Base-by-base conservation (phyloP, 2,329 filamentous ascomycete genomes). In the Tolypocladium tundrense region DNA sequence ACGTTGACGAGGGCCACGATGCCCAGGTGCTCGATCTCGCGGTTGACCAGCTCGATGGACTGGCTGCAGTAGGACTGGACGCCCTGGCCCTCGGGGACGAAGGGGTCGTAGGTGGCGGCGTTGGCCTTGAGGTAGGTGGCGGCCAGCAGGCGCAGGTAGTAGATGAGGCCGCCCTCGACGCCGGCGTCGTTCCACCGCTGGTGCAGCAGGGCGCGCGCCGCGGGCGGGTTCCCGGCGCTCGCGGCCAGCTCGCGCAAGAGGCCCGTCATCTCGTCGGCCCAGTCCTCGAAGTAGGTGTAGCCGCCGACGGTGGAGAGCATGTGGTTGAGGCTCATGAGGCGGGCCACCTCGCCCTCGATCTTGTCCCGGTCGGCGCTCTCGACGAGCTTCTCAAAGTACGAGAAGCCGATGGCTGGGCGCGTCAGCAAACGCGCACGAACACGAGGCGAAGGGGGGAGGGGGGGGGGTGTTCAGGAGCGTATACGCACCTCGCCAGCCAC, bases 11-110 rank as follows among this genome's bases (percentile, higher is more conserved):
- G 77, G 2, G 90, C 84, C 60, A 84, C 84, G 61, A 97, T 80
- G 50, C 90, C 90, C n/a, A 96, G 77, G 66, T 97, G 86, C 65
- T 99, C 94, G 61, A 97, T 96, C 74, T 97, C 93, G 55, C 86
- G 84, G 64, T 87, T 82, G 19, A 87, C 80, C 0, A 88, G 84
- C 69, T 96, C 88, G 62, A 97, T 85, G 60, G 81, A 82, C 16
- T 81, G 79, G 43, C 79, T 72, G 69, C 88, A 90, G 72, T 94
- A 93, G 31, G 84, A 78, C 16, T 84, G 80, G 41, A 94, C 76
- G 54, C 77, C 77, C 41, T 71, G 68, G n/a, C 73, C 77, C 56
- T 84, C 82, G 7, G 77, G 74, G 33, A 96, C 80, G 69, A 91
- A 97, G 9, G 84, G 83, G 63, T 85, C 79, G 68, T 91, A 97